These are phyloP conservation scores for Neurospora crassa DNA, from an alignment of 2,329 filamentous ascomycete genomes.

Conservation along the genomic window DNA sequence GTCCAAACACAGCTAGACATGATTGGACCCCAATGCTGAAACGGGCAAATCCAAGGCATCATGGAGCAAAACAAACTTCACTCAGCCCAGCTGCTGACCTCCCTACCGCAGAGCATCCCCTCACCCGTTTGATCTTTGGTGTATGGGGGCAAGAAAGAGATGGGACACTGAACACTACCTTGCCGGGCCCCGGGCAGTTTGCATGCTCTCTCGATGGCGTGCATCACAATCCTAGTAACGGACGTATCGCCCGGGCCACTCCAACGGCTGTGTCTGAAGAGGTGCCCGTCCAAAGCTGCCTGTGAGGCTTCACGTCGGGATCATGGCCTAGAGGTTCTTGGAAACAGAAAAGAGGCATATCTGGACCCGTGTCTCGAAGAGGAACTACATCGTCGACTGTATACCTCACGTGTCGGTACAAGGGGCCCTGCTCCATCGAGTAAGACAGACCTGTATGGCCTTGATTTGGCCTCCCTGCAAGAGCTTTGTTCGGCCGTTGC, in stretches of 20 bases:
- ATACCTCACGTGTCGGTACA: conserved; percentile 18
- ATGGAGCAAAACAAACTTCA: not conserved
- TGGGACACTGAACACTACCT: not conserved
- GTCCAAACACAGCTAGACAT: not conserved
- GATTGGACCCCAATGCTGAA: not conserved
- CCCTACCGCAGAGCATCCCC: not conserved
- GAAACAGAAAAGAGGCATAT: conserved; percentile 1
- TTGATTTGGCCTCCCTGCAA: conserved; percentile 15
- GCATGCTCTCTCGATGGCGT: conserved; percentile 5
- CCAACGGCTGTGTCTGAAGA: conserved; percentile 5
- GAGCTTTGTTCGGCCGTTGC: conserved; percentile 21
- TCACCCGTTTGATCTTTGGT: not conserved
- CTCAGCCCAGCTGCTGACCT: not conserved
- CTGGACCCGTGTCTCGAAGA: conserved; percentile 7
- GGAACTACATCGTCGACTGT: conserved; percentile 2
- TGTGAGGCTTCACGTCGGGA: conserved; percentile 4
- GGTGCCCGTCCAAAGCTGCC: conserved; percentile 1
- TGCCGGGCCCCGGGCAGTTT: not conserved
- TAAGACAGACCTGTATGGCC: conserved; percentile 16
- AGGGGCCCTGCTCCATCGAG: conserved; percentile 12
- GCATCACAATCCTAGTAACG: conserved; percentile 8
- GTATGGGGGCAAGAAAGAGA: not conserved
- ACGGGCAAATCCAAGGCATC: not conserved
- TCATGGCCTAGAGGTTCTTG: conserved; percentile 3
- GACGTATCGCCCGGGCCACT: conserved; percentile 4